Evolutionary conservation across 345 rosid genomes (phyloP).

Genomic region (Gossypium australe): DNA sequence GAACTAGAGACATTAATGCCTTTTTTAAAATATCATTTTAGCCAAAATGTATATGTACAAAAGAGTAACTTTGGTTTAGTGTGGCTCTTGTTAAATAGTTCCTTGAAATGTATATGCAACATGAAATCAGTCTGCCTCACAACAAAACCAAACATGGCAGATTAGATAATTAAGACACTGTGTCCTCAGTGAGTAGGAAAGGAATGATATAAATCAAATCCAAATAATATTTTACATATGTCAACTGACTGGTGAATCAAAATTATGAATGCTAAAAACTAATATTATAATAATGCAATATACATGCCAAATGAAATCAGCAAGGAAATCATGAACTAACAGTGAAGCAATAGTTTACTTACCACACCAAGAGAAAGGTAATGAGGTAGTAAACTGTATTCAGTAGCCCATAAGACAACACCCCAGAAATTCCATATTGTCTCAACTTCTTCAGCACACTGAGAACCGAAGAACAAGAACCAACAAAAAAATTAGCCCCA

Average conservation of each 20-base stretch:
- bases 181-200: background rate
- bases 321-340: background rate
- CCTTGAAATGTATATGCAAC: background rate
- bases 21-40: background rate
- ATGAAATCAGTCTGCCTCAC: background rate
- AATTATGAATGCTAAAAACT: too few relatives aligned
- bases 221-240: background rate
- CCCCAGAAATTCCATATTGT: conserved; percentile 81
- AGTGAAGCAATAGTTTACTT: conserved; percentile 27
- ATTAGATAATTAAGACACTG: background rate
- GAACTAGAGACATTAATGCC: background rate
- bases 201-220: background rate
- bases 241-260: background rate
- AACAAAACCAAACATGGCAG: background rate
- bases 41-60: background rate
- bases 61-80: background rate
- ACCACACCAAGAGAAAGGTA: conserved; percentile 81
- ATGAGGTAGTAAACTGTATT: conserved; percentile 74
- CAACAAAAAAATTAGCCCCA: background rate
- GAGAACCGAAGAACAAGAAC: conserved; percentile 7
- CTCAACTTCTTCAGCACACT: conserved; percentile 62
- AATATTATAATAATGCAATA: background rate
- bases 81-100: background rate
- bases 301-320: background rate
- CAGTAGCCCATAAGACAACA: conserved; percentile 74